Conservation (phyloP, 495 filamentous ascomycete species). For the Penicillium ochrochloron region DNA sequence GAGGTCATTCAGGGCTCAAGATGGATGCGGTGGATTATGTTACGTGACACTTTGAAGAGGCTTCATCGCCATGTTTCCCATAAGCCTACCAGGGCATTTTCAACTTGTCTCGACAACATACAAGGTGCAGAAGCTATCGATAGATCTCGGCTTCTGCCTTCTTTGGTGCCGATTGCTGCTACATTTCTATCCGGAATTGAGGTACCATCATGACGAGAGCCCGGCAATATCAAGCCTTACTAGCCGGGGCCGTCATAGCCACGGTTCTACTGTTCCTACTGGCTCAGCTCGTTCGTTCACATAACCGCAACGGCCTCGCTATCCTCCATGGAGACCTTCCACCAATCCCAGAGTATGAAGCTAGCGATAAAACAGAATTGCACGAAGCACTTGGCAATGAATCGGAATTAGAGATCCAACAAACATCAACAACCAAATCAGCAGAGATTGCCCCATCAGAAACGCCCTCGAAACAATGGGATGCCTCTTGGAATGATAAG, state of each 20-base stretch:
- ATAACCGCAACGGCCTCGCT: not conserved
- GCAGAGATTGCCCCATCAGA: not conserved
- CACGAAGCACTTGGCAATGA: not conserved
- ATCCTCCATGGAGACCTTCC: conserved; percentile 18
- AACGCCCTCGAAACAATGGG: not conserved
- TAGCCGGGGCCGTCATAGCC: conserved; percentile 9
- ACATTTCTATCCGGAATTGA: not conserved
- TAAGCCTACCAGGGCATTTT: not conserved
- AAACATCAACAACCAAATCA: not conserved
- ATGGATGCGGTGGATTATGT: not conserved
- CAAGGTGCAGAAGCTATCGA: not conserved
- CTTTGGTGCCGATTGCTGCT: not conserved
- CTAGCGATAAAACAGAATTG: not conserved
- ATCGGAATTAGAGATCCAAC: not conserved
- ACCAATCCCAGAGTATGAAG: conserved; percentile 8
- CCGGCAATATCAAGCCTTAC: conserved; percentile 18
- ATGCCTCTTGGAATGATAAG: conserved; percentile 17
- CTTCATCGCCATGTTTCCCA: not conserved
- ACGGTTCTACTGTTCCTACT: conserved; percentile 18
- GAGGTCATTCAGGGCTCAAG: not conserved
- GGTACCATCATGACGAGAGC: conserved; percentile 1
- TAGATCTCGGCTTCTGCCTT: too few species aligned
- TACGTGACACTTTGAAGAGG: not conserved
- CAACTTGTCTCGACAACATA: not conserved
- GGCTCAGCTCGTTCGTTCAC: not conserved